These are phyloP conservation scores for Candida anglica DNA, from an alignment of 805 yeast species.

Conservation along the genomic window DNA sequence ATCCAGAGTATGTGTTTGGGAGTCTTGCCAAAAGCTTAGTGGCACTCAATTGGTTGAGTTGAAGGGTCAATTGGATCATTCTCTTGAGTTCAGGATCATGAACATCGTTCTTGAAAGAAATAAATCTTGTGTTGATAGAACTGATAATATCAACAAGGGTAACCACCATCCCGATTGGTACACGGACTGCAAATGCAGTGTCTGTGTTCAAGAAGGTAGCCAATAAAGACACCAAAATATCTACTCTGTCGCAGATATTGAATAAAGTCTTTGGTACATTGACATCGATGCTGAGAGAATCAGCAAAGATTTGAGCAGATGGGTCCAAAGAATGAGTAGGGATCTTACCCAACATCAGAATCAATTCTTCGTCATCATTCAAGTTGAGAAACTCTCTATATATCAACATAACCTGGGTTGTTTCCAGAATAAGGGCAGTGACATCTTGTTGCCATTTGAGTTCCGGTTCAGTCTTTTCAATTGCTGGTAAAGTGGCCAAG, in stretches of 20 bases:
- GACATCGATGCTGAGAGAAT: constrained; percentile 53
- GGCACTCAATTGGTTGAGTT: constrained; percentile 43
- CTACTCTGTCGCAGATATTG: constrained; percentile 49
- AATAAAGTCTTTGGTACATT: constrained; percentile 50
- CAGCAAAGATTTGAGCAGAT: constrained; percentile 27
- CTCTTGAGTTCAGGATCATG: constrained; percentile 48
- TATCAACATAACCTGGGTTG: constrained; percentile 50
- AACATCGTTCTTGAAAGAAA: constrained; percentile 56
- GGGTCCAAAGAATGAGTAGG: constrained; percentile 7
- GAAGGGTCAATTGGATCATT: constrained; percentile 40
- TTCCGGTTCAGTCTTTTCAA: constrained; percentile 50
- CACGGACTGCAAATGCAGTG: constrained; percentile 51
- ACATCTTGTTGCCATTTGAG: constrained; percentile 46
- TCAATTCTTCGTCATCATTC: constrained; percentile 50
- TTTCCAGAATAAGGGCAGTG: constrained; percentile 45
- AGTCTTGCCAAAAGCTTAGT: constrained; percentile 36
- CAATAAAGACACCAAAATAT: constrained; percentile 37
- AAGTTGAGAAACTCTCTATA: constrained; percentile 58
- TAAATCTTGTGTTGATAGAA: constrained; percentile 51
- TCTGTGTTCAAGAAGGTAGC: constrained; percentile 42
- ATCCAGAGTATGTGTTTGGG: constrained; percentile 32
- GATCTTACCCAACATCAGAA: neutral
- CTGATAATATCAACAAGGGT: constrained; percentile 50
- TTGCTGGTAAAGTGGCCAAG: constrained; percentile 53
- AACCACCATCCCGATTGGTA: constrained; percentile 62